Percentiles rank a stretch among this genome's conserved stretches.
phyloP scores from a whole-genome alignment of 345 rosid genomes.

The Aquilaria sinensis region DNA sequence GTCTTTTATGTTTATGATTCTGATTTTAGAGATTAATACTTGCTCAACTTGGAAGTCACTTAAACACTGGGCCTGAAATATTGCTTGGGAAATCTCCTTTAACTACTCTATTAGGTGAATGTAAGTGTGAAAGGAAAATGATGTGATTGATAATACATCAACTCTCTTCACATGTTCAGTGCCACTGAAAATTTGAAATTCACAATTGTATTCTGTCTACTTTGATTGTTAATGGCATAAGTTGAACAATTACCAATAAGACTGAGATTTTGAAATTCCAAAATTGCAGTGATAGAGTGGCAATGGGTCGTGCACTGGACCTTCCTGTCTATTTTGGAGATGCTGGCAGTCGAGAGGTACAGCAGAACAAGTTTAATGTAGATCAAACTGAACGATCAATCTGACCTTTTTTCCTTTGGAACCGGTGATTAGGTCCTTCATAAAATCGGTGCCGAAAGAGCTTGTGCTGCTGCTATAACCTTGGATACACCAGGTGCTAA shows the following conservation, averaged over 20 bases:
- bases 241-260: background rate
- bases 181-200: background rate
- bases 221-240: too few relatives aligned
- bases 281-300: conserved; percentile 86
- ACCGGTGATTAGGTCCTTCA: conserved; percentile 67
- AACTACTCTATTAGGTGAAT: too few relatives aligned
- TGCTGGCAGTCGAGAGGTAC: conserved; percentile 98
- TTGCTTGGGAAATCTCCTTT: too few relatives aligned
- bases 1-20: too few relatives aligned
- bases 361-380: conserved; percentile 2
- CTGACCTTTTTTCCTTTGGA: conserved; percentile 16
- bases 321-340: conserved; percentile 98
- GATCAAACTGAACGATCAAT: conserved; percentile 9
- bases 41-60: too few relatives aligned
- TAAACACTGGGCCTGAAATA: too few relatives aligned
- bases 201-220: too few relatives aligned
- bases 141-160: background rate
- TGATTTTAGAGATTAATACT: too few relatives aligned
- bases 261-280: conserved; percentile 2
- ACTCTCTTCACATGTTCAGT: background rate
- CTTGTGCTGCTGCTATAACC: conserved; percentile 94
- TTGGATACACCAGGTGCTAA: conserved; percentile 97
- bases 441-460: conserved; percentile 94
- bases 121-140: background rate
- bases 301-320: conserved; percentile 88